phyloP scores from a whole-genome alignment of 805 yeast genomes.

The Tetrapisispora nanseiensis region DNA sequence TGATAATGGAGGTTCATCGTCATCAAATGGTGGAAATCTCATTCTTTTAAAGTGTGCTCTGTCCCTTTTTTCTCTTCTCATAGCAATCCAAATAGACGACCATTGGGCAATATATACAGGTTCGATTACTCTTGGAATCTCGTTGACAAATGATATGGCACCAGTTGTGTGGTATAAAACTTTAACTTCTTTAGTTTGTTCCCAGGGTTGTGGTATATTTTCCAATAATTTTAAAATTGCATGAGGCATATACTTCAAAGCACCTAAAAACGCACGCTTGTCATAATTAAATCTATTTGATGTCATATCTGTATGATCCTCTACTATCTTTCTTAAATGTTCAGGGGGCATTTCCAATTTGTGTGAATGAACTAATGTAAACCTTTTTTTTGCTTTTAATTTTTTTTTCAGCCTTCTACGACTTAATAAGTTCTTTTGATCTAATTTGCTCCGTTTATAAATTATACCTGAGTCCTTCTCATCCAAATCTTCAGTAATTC shows the following conservation, averaged over 20 bases:
- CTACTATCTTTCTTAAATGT: constrained; percentile 75
- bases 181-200: constrained; percentile 68
- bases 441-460: not conserved
- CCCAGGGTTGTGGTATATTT: constrained; percentile 99
- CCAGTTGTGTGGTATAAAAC: constrained; percentile 88
- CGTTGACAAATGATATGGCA: constrained; percentile 91
- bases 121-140: constrained; percentile 81
- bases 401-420: constrained; percentile 11
- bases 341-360: constrained; percentile 89
- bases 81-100: constrained; percentile 86
- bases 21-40: constrained; percentile 94
- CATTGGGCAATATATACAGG: constrained; percentile 91
- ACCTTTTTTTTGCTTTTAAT: constrained; percentile 5
- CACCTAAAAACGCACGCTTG: constrained; percentile 79
- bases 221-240: constrained; percentile 82
- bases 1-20: constrained; percentile 86
- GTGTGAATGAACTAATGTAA: constrained; percentile 44
- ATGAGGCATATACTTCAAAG: constrained; percentile 91
- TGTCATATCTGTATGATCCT: constrained; percentile 77
- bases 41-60: constrained; percentile 81
- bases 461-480: not conserved
- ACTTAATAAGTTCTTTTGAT: constrained; percentile 29
- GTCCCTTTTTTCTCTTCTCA: constrained; percentile 92
- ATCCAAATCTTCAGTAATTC: constrained; percentile 6
- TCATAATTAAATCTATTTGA: constrained; percentile 71